Conservation (phyloP, 768 basidiomycete species). For the Sporobolomyces pararoseus region DNA sequence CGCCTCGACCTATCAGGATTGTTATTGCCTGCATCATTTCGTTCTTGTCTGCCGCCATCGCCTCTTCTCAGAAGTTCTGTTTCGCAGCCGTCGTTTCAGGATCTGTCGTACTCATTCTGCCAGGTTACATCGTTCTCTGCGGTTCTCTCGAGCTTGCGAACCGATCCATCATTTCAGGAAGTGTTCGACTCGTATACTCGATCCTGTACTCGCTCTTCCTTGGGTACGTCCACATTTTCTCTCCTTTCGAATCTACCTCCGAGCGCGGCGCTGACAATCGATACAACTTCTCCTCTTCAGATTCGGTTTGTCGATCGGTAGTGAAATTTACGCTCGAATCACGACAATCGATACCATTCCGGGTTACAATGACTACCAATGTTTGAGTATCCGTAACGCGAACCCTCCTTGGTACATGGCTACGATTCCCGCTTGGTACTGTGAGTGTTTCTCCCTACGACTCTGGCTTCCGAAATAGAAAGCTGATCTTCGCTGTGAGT, state of each 20-base stretch:
- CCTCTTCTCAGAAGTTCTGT: constrained; percentile 66
- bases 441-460: constrained; percentile 51
- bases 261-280: too few species aligned
- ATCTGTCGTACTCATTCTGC: constrained; percentile 74
- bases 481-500: neutral
- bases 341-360: constrained; percentile 50
- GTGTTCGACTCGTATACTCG: constrained; percentile 69
- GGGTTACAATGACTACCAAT: constrained; percentile 61
- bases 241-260: neutral
- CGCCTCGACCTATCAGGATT: constrained; percentile 56
- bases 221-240: constrained; percentile 34
- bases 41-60: constrained; percentile 71
- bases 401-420: constrained; percentile 67
- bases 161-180: constrained; percentile 76
- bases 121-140: constrained; percentile 61
- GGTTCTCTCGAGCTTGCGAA: constrained; percentile 56
- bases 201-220: constrained; percentile 60
- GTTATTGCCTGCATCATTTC: constrained; percentile 73
- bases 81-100: constrained; percentile 74
- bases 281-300: constrained; percentile 57
- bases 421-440: constrained; percentile 70
- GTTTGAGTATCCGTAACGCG: constrained; percentile 57
- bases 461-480: neutral
- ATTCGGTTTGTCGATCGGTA: constrained; percentile 78
- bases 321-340: constrained; percentile 62